These are phyloP conservation scores for Suillus placidus DNA, from an alignment of 768 basidiomycete species.

Conservation along the genomic window DNA sequence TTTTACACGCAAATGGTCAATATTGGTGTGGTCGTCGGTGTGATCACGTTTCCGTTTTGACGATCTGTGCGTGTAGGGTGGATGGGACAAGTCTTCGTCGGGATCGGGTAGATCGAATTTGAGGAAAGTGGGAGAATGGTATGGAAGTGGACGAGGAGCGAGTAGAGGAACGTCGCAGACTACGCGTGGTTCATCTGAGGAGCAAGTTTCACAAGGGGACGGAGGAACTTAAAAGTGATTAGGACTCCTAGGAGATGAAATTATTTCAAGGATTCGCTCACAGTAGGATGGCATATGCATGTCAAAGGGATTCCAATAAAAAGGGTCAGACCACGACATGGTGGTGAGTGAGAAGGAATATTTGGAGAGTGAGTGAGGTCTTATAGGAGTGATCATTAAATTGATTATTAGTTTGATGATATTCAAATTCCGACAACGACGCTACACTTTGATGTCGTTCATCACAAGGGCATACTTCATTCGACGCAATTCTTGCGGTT, in stretches of 20 bases:
- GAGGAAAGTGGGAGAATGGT: slow-evolving; percentile 69
- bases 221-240: too few relatives aligned
- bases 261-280: too few relatives aligned
- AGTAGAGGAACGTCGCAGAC: slow-evolving; percentile 70
- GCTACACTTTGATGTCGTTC: too few relatives aligned
- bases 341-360: too few relatives aligned
- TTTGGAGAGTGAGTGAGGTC: too few relatives aligned
- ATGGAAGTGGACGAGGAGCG: slow-evolving; percentile 69
- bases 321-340: too few relatives aligned
- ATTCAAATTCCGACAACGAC: slow-evolving; percentile 8
- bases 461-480: slow-evolving; percentile 49
- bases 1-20: slow-evolving; percentile 19
- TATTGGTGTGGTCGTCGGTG: slow-evolving; percentile 21
- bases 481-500: slow-evolving; percentile 65
- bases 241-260: too few relatives aligned
- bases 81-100: slow-evolving; percentile 70
- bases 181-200: slow-evolving; percentile 39
- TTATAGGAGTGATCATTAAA: too few relatives aligned
- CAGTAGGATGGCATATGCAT: too few relatives aligned
- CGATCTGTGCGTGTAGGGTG: slow-evolving; percentile 62
- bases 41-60: slow-evolving; percentile 55
- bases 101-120: slow-evolving; percentile 69
- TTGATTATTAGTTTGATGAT: too few relatives aligned
- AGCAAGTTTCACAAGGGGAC: slow-evolving; percentile 46
- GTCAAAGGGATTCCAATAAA: not conserved